phyloP scores from a whole-genome alignment of 2,329 filamentous ascomycete species.

The Aspergillus sp. region DNA sequence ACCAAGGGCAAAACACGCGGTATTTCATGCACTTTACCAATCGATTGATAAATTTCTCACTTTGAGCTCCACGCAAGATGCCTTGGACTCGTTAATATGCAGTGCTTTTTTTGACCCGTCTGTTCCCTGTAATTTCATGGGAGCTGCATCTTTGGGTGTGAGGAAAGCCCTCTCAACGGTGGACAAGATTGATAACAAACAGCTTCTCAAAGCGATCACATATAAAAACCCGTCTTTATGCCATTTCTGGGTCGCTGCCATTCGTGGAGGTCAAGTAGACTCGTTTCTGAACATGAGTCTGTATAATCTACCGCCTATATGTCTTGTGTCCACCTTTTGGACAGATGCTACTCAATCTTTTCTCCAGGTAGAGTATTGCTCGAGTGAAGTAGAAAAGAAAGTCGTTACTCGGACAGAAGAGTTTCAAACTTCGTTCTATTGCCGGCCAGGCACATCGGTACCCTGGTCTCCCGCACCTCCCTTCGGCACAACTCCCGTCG shows the following conservation, averaged over 20 bases:
- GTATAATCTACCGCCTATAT: background rate
- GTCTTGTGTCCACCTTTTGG: background rate
- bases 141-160: constrained; percentile 23
- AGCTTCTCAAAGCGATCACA: constrained; percentile 1
- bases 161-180: constrained; percentile 12
- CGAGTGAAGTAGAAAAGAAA: background rate
- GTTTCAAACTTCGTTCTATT: constrained; percentile 9
- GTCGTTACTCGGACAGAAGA: constrained; percentile 4
- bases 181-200: background rate
- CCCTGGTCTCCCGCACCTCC: constrained; percentile 13
- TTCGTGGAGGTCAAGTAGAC: background rate
- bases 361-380: constrained; percentile 3
- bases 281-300: background rate
- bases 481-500: background rate
- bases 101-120: constrained; percentile 28
- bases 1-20: background rate
- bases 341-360: constrained; percentile 10
- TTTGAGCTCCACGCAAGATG: constrained; percentile 24
- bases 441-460: background rate
- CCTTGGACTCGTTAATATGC: constrained; percentile 26
- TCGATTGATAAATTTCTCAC: constrained; percentile 5
- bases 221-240: background rate
- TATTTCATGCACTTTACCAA: background rate
- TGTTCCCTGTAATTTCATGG: constrained; percentile 25
- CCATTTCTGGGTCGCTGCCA: constrained; percentile 4